phyloP scores from a whole-genome alignment of 371 early-diverging fungal genomes.

The Mortierella sp. region DNA sequence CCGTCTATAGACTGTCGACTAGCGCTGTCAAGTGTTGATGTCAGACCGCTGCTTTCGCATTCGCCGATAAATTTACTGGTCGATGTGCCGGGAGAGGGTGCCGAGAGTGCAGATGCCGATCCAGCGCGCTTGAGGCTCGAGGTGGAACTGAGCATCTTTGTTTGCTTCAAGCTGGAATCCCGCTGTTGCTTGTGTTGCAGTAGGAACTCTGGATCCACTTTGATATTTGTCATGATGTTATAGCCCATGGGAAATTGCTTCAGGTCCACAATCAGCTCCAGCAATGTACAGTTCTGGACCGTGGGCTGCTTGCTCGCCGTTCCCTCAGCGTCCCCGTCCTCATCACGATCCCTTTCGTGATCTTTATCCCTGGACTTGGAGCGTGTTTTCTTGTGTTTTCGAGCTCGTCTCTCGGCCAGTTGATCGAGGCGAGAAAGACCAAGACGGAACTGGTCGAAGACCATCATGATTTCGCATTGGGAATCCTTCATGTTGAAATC shows the following conservation, averaged over 20 bases:
- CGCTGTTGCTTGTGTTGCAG: slow-evolving; percentile 51
- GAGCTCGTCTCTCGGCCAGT: slow-evolving; percentile 19
- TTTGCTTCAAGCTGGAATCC: slow-evolving; percentile 14
- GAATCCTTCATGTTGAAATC: slow-evolving; percentile 48
- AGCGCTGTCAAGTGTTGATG: neutral
- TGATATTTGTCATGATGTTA: slow-evolving; percentile 53
- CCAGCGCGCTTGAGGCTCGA: slow-evolving; percentile 22
- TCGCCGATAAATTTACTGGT: slow-evolving; percentile 35
- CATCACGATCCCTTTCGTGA: slow-evolving; percentile 14
- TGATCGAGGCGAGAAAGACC: slow-evolving; percentile 31
- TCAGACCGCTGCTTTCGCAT: slow-evolving; percentile 10
- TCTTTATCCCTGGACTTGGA: slow-evolving; percentile 32
- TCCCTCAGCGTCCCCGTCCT: slow-evolving; percentile 6
- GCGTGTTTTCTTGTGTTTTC: slow-evolving; percentile 15
- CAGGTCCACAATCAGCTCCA: slow-evolving; percentile 56
- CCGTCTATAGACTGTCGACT: slow-evolving; percentile 8
- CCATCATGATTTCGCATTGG: slow-evolving; percentile 27
- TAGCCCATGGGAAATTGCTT: slow-evolving; percentile 60
- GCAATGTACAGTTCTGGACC: slow-evolving; percentile 33
- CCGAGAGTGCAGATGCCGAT: neutral
- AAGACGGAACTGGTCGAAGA: slow-evolving; percentile 48
- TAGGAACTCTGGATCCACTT: slow-evolving; percentile 52
- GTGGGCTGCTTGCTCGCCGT: neutral
- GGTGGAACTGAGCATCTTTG: slow-evolving; percentile 5
- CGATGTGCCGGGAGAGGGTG: neutral